Evolutionary conservation across 140 eudicot genomes (phyloP).

Genomic region (Anethum foeniculum): DNA sequence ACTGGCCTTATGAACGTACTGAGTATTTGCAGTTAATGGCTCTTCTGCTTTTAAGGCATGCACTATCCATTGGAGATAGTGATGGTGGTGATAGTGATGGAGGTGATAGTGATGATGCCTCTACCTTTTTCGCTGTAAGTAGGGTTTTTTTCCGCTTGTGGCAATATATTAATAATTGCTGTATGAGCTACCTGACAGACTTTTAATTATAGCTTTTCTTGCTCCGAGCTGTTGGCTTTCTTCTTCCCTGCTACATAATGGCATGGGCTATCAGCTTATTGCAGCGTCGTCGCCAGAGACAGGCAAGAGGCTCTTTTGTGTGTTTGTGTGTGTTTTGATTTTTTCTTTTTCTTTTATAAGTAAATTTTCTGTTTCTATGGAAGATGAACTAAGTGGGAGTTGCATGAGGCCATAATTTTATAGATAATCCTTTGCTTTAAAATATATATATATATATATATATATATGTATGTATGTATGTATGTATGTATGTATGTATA

Average conservation of each 20-base stretch:
- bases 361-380: not conserved
- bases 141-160: not conserved
- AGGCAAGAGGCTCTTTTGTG: slow-evolving; percentile 31
- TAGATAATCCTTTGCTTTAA: not conserved
- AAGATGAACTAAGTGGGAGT: not conserved
- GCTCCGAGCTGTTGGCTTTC: slow-evolving; percentile 18
- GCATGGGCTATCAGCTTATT: slow-evolving; percentile 40
- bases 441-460: not conserved
- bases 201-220: slow-evolving; percentile 38
- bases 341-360: not conserved
- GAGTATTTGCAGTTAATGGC: slow-evolving; percentile 59
- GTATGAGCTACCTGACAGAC: slow-evolving; percentile 3
- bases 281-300: slow-evolving; percentile 81
- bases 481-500: no score
- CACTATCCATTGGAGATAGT: slow-evolving; percentile 51
- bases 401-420: not conserved
- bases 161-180: not conserved
- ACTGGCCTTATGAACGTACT: not conserved
- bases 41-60: slow-evolving; percentile 69
- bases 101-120: slow-evolving; percentile 48
- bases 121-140: slow-evolving; percentile 65
- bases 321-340: not conserved
- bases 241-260: slow-evolving; percentile 17
- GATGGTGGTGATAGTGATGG: slow-evolving; percentile 30
- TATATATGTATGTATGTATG: no score